Evolutionary conservation across 768 basidiomycete genomes (phyloP).

Genomic region (Lactarius psammicola): DNA sequence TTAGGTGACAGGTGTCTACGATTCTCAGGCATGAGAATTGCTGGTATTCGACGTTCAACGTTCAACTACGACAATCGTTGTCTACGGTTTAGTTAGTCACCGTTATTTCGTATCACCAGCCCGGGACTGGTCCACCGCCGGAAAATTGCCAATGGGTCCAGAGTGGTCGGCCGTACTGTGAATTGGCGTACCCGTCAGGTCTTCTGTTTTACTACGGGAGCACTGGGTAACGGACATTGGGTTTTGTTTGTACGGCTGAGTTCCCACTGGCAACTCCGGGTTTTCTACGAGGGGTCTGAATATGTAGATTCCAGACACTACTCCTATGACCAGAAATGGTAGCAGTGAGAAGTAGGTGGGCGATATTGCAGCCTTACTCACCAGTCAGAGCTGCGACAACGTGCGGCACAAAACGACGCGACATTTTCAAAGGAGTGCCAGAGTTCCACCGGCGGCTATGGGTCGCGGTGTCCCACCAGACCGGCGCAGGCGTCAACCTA

Average conservation of each 20-base stretch:
- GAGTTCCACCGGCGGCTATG: not conserved
- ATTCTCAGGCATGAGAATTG: not conserved
- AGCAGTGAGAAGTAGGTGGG: not conserved
- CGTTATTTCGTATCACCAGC: not conserved
- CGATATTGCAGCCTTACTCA: conserved; percentile 30
- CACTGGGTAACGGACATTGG: not conserved
- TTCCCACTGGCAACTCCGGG: not conserved
- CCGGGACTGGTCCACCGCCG: not conserved
- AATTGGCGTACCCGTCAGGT: not conserved
- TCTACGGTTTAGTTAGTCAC: not conserved
- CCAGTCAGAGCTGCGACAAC: conserved; percentile 52
- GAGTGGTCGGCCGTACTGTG: not conserved
- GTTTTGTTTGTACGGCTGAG: not conserved
- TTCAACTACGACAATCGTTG: not conserved
- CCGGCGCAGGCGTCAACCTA: conserved; percentile 19
- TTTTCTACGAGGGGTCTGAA: conserved; percentile 21
- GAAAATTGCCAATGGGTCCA: not conserved
- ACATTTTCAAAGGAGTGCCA: conserved; percentile 3
- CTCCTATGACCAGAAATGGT: conserved; percentile 4
- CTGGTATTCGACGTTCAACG: not conserved
- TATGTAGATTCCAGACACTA: conserved; percentile 23
- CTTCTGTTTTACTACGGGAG: not conserved
- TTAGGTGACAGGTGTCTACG: not conserved
- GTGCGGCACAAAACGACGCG: conserved; percentile 14
- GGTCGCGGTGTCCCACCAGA: not conserved